Evolutionary conservation across 2,329 filamentous ascomycete species (phyloP), one percentile per base, ranked within the genome.

Genomic region (Aspergillus sp.): DNA sequence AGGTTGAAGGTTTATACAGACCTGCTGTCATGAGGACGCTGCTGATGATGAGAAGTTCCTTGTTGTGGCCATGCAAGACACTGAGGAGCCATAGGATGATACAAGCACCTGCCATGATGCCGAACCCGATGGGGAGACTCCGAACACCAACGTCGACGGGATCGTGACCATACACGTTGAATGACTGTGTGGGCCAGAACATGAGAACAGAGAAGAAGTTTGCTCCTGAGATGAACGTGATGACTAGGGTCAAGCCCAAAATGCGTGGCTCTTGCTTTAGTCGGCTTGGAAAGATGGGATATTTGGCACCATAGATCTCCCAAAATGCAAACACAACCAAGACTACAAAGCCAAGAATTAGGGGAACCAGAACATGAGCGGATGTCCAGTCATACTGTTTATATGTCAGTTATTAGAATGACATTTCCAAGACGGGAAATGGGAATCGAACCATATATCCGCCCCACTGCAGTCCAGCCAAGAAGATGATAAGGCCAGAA

Each of bases 81-180:
- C 83, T 84, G 23, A 90, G 78, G 2, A 88, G 76, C 62, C 80
- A 78, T 2, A 90, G 78, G 2, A 84, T 82, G 62, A 88, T 78
- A 57, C 82, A 82, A 23, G 87, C 86, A 11, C 88, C 88, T 36
- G 74, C 75, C 36, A 90, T 79, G 67, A 90, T 88, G 23, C 82
- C 82, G 62, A 89, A 86, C 2, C 85, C 87, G 62, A 90, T 82
- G 1, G 88, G 87, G 5, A 90, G 73, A 42, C 85, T 85, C 59
- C 88, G 83, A 60, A 90, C 75, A n/a, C 88, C 88, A 57, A 90
- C 83, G 21, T 80, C 81, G 17, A 88, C 72, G 0, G 87, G 86
- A 63, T 89, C 84, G 64, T 89, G 84, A 6, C 85, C 85, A 68
- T 88, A 88, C 8, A 88, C 82, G 64, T 88, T 88, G 75, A 85